Evolutionary conservation across 768 basidiomycete genomes (phyloP).

Genomic region (Xerocomus potaroensis): DNA sequence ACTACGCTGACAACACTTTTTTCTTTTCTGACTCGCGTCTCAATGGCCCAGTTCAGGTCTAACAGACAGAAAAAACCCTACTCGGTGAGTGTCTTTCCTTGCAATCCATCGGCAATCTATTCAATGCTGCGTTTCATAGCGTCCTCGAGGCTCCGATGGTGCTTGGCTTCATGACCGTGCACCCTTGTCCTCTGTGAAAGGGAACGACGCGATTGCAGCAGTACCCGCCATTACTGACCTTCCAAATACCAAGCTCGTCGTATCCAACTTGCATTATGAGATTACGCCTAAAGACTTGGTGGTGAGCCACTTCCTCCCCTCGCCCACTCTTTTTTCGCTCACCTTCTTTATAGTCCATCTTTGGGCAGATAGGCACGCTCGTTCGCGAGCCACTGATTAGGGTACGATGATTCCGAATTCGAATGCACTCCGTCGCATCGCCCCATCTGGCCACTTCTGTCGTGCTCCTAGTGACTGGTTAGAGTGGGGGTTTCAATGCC

Average conservation of each 20-base stretch:
- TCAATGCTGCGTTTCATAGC: constrained; percentile 36
- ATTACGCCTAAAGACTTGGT: constrained; percentile 83
- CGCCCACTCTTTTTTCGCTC: neutral
- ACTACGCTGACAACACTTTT: neutral
- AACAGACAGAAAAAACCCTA: constrained; percentile 42
- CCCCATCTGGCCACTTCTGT: constrained; percentile 32
- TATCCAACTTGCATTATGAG: constrained; percentile 90
- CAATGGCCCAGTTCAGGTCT: constrained; percentile 24
- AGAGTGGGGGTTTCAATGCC: constrained; percentile 30
- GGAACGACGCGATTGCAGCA: constrained; percentile 22
- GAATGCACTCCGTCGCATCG: constrained; percentile 32
- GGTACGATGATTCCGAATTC: constrained; percentile 69
- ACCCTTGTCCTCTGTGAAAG: constrained; percentile 35
- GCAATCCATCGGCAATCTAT: neutral
- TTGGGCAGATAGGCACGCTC: constrained; percentile 89
- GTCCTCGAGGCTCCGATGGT: constrained; percentile 56
- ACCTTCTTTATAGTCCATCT: constrained; percentile 59
- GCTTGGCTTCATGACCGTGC: constrained; percentile 79
- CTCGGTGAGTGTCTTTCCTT: constrained; percentile 26
- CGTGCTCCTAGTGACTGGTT: constrained; percentile 29
- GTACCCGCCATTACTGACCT: constrained; percentile 21
- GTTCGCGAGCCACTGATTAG: constrained; percentile 90
- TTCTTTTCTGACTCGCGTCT: neutral
- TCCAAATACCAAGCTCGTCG: constrained; percentile 57
- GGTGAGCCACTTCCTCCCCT: constrained; percentile 46